These are phyloP conservation scores for Hylodesmum podocarpum DNA, from an alignment of 306 rosid species.

Conservation along the genomic window DNA sequence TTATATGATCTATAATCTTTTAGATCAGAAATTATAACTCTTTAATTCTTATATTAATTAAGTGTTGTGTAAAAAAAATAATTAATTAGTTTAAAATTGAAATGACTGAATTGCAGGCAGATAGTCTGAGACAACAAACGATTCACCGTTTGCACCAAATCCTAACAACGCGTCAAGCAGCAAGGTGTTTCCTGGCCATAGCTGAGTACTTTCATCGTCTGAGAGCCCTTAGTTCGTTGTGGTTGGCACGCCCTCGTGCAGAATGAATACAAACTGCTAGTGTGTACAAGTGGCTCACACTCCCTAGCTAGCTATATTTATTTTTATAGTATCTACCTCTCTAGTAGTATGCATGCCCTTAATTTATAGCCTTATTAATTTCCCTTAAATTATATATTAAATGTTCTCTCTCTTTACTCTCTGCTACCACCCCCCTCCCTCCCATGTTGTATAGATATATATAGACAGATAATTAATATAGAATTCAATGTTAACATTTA, in stretches of 20 bases:
- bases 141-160: conserved; percentile 68
- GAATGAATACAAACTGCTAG: conserved; percentile 48
- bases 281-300: not conserved
- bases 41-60: no score
- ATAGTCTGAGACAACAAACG: conserved; percentile 73
- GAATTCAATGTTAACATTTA: conserved; percentile 36
- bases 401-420: conserved; percentile 19
- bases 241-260: conserved; percentile 83
- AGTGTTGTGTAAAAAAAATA: not conserved
- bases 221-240: conserved; percentile 87
- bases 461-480: conserved; percentile 38
- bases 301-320: not conserved
- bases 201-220: conserved; percentile 89
- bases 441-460: conserved; percentile 47
- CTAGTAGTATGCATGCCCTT: not conserved
- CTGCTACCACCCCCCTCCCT: conserved; percentile 12
- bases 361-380: conserved; percentile 33
- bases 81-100: not conserved
- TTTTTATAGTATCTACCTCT: not conserved
- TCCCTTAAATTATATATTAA: conserved; percentile 27
- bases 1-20: no score
- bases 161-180: conserved; percentile 84
- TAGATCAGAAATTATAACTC: no score
- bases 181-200: conserved; percentile 79
- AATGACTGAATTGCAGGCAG: conserved; percentile 73